Percentiles rank a stretch among this genome's conserved stretches.
Evolutionary conservation across 805 yeast genomes (phyloP).

Genomic region (Metschnikowia noctiluminum): DNA sequence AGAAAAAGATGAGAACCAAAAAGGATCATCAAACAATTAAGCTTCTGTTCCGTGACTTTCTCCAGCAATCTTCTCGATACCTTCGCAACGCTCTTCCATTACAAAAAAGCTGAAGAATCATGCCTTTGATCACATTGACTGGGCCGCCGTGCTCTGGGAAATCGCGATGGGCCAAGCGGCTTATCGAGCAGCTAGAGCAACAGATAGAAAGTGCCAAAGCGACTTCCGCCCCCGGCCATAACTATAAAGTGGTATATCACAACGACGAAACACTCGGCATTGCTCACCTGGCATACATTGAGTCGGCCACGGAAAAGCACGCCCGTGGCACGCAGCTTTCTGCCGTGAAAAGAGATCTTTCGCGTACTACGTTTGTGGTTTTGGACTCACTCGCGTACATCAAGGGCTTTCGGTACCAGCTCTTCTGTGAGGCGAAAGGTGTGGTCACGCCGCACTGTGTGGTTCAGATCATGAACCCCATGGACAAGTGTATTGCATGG

Average conservation of each 20-base stretch:
- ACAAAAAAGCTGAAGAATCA: constrained; percentile 42
- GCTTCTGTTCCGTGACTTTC: too few relatives aligned
- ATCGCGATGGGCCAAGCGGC: constrained; percentile 62
- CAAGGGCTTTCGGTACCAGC: constrained; percentile 92
- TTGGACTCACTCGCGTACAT: constrained; percentile 86
- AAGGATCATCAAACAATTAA: too few relatives aligned
- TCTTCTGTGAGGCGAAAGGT: constrained; percentile 90
- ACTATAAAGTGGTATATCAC: constrained; percentile 62
- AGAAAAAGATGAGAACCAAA: too few relatives aligned
- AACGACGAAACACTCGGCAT: constrained; percentile 79
- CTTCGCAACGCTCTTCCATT: too few relatives aligned
- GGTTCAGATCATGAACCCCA: constrained; percentile 71
- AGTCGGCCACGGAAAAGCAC: constrained; percentile 72
- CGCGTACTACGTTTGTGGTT: constrained; percentile 68
- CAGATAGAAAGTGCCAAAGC: constrained; percentile 39
- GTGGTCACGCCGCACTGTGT: constrained; percentile 79
- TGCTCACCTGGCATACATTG: constrained; percentile 61
- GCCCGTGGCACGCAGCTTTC: constrained; percentile 83
- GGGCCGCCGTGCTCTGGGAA: constrained; percentile 90
- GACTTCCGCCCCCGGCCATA: constrained; percentile 46
- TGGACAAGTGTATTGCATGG: constrained; percentile 61
- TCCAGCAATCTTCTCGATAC: too few relatives aligned
- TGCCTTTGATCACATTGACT: constrained; percentile 83
- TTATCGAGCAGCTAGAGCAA: constrained; percentile 46
- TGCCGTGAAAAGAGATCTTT: constrained; percentile 79